Conservation (phyloP, 805 yeast genomes). For the Lachancea cidri region DNA sequence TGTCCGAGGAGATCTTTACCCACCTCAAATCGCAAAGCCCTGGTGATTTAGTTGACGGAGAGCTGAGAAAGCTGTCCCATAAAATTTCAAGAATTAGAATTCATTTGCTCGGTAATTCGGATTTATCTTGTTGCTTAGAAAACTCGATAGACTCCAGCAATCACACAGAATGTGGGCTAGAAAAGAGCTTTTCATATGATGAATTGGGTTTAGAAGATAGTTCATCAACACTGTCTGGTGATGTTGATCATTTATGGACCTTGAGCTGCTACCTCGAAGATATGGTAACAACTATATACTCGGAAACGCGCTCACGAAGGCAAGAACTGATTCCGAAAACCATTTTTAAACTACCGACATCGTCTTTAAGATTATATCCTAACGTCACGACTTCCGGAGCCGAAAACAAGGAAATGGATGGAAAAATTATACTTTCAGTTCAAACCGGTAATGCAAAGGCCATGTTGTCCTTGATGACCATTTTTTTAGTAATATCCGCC, state of each 20-base stretch:
- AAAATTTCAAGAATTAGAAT: slow-evolving; percentile 18
- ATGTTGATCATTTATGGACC: slow-evolving; percentile 23
- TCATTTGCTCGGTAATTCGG: slow-evolving; percentile 1
- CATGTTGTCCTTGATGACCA: slow-evolving; percentile 38
- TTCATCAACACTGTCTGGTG: slow-evolving; percentile 13
- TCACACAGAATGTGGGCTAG: no score
- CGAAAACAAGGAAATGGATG: slow-evolving; percentile 12
- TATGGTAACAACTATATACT: slow-evolving; percentile 26
- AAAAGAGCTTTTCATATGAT: slow-evolving; percentile 13
- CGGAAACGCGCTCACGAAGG: slow-evolving; percentile 31
- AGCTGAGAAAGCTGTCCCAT: slow-evolving; percentile 33
- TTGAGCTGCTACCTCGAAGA: slow-evolving; percentile 19
- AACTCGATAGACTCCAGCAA: slow-evolving; percentile 3
- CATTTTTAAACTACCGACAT: slow-evolving; percentile 29
- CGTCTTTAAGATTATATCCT: slow-evolving; percentile 24
- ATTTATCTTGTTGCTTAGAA: slow-evolving; percentile 15
- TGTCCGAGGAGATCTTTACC: slow-evolving; percentile 37
- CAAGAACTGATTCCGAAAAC: slow-evolving; percentile 26
- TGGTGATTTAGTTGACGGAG: slow-evolving; percentile 38
- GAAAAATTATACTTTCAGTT: slow-evolving; percentile 23
- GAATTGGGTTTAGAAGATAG: slow-evolving; percentile 24
- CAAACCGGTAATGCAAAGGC: slow-evolving; percentile 28
- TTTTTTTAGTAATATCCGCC: slow-evolving; percentile 43
- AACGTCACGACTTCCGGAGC: slow-evolving; percentile 16
- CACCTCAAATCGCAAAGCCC: slow-evolving; percentile 30